Conservation (phyloP, 2,329 filamentous ascomycete genomes). For the Colletotrichum tropicale region DNA sequence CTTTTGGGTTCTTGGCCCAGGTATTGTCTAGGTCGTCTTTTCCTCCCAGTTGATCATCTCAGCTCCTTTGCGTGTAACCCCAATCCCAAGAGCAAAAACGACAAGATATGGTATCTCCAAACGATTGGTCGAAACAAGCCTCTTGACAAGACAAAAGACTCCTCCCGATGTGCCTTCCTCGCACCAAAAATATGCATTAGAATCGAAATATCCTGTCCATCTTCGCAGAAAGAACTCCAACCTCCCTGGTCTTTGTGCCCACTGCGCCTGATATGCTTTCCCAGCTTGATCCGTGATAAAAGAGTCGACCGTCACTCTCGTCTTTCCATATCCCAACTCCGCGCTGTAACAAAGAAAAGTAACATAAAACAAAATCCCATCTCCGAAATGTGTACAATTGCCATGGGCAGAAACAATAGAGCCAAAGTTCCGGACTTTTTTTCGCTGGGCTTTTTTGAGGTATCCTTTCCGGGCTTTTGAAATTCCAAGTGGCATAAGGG, state of each 20-base stretch:
- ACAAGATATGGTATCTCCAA: slow-evolving; percentile 11
- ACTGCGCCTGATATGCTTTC: slow-evolving; percentile 11
- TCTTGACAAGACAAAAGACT: background rate
- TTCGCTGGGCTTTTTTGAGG: background rate
- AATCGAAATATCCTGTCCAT: background rate
- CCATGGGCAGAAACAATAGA: background rate
- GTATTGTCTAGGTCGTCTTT: slow-evolving; percentile 20
- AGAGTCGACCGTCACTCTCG: background rate
- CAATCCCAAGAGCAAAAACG: background rate
- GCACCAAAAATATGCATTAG: slow-evolving; percentile 4
- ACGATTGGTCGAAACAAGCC: background rate
- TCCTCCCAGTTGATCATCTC: background rate
- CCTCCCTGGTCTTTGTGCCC: background rate
- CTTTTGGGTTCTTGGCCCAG: slow-evolving; percentile 13
- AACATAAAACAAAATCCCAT: slow-evolving; percentile 2
- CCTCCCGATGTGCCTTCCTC: background rate
- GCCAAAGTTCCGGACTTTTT: background rate
- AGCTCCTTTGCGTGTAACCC: background rate
- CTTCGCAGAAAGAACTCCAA: slow-evolving; percentile 18
- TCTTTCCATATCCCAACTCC: slow-evolving; percentile 18
- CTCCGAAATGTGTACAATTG: background rate
- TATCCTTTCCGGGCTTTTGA: background rate
- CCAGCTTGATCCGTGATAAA: background rate
- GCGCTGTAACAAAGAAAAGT: slow-evolving; percentile 14
- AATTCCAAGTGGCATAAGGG: background rate